Evolutionary conservation across 805 yeast species (phyloP), one percentile per base, ranked within the genome.

Genomic region (Kregervanrija fluxuum): DNA sequence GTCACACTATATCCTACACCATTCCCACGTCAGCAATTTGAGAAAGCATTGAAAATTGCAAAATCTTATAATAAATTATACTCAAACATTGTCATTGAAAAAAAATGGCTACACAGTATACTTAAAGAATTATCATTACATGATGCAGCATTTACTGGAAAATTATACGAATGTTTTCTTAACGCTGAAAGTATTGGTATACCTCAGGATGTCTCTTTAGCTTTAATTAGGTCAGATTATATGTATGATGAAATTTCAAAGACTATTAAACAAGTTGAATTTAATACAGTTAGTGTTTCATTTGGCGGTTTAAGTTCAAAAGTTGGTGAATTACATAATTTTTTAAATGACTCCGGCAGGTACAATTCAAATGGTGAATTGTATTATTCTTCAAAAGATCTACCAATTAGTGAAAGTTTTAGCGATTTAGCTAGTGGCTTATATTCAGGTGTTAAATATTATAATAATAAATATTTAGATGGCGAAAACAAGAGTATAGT

Each of bases 261-360:
- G 35, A 61, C 64, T 28, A 83, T 91, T 56, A 90, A 91, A 59
- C 99, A 93, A 64, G 93, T 93, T 42, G 99, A 93, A 62, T 91
- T 91, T 68, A 93, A 93, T 65, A 90, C 99, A 1, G 87, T 93
- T 3, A 85, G 96, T 55, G 96, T 91, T 3, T 90, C 97, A 1
- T 93, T 93, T 68, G 96, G 95, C 15, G 98, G 95, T 0, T 70
- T 93, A 45, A 82, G 95, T 2, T 62, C 88, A 11, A 85, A 82
- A 59, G 91, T 87, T 22, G 85, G 93, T 15, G 70, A 77, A 52
- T 67, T 87, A 45, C 99, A 93, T 63, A 62, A 71, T 15, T 86
- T 75, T 54, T 64, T 84, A 56, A 83, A 85, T 58, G 57, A 64
- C 4, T 56, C 68, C 8, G 89, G 89, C 3, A 62, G 64, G n/a